Base-by-base conservation (phyloP, 2,329 filamentous ascomycete genomes). In the Cephalotrichum gorgonifer region DNA sequence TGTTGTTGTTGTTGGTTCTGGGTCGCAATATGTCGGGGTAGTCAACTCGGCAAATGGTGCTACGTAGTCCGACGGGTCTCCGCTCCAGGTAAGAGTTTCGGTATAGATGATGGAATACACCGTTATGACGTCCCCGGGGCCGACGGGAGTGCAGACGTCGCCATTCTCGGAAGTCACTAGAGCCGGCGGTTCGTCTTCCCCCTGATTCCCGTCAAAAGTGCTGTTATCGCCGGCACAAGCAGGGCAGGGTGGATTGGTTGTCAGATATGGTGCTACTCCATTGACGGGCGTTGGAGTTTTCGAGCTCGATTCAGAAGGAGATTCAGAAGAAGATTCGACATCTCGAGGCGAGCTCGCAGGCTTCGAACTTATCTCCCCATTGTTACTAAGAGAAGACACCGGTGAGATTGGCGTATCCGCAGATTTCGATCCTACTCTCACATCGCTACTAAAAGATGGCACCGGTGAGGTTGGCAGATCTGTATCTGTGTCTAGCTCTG, bases 21-120 rank as follows among this genome's bases (percentile, higher is more conserved):
- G 52, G 28, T 60, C 54, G 50, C 73, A 75, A 50, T 65, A 64
- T 26, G 56, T 58, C 4, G 67, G 70, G 2, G 64, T 67, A 17
- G 55, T 56, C 27, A 75, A 63, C 11, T 67, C 57, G 3, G 68
- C 62, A 52, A 65, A 75, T 1, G 69, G 70, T 1, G 70, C 66
- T 8, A 66, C 74, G 54, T 77, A 77, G 48, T 73, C 65, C 23
- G 56, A 60, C 4, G 63, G 65, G 48, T 74, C 64, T 15, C 69
- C 72, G 8, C 58, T 64, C 58, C 74, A 72, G 17, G 74, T 78
- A 45, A 70, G 62, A 2, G 75, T 78, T 22, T 68, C 62, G 3
- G 72, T 75, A 60, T 76, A 66, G 17, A 74, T 58, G 31, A 76
- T 63, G 3, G 66, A 69, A 58, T 67, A 74, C 9, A 66, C 56